These are phyloP conservation scores for Ceratocystis diversiconidia DNA, from an alignment of 2,329 filamentous ascomycete species.

Conservation along the genomic window DNA sequence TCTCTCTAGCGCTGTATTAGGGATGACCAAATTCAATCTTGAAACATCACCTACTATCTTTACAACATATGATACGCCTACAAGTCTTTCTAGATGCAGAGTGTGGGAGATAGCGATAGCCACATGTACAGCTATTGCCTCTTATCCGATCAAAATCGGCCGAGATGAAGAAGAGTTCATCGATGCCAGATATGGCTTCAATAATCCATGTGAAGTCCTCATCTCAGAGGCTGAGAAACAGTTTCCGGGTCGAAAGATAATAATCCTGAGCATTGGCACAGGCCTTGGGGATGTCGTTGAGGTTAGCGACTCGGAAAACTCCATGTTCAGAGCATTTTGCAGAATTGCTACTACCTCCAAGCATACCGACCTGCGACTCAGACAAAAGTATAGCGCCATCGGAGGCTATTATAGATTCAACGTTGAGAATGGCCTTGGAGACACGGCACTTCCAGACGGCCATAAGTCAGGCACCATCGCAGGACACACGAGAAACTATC, in stretches of 20 bases:
- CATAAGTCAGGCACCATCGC: constrained; percentile 20
- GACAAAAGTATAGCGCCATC: constrained; percentile 19
- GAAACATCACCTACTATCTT: constrained; percentile 21
- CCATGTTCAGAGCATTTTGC: background rate
- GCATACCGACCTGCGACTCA: background rate
- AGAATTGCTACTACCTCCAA: background rate
- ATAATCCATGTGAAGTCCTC: constrained; percentile 25
- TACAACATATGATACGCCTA: constrained; percentile 22
- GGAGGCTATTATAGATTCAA: constrained; percentile 22
- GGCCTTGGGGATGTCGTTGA: constrained; percentile 21
- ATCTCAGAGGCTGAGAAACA: constrained; percentile 22
- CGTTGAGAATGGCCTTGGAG: constrained; percentile 22
- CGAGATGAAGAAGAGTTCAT: constrained; percentile 23
- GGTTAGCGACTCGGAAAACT: constrained; percentile 16
- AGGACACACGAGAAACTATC: constrained; percentile 20
- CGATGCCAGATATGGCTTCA: constrained; percentile 24
- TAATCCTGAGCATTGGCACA: constrained; percentile 23
- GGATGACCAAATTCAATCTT: background rate
- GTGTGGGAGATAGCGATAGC: constrained; percentile 25
- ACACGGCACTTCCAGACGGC: constrained; percentile 22
- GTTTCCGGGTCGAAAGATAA: constrained; percentile 20
- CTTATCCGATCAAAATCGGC: constrained; percentile 23
- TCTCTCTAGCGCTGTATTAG: background rate
- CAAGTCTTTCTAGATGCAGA: constrained; percentile 19
- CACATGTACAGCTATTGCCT: constrained; percentile 23